Base-by-base conservation (phyloP, 1,284 basidiomycete genomes). In the Vanrija sp. region DNA sequence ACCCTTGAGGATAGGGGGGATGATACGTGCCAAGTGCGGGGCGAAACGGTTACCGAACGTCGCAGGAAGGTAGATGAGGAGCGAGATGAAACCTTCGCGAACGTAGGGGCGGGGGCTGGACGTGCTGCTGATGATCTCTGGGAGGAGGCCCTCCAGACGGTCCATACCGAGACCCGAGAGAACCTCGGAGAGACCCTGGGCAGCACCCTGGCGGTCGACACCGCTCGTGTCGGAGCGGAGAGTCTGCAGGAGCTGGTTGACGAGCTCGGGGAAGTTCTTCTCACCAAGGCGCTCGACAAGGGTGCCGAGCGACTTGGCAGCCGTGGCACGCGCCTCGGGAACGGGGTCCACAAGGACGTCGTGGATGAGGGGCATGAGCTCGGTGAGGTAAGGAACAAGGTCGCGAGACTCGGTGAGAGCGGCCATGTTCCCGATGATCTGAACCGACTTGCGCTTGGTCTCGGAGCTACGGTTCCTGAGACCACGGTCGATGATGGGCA, bases 1-100 rank as follows among this genome's bases (percentile, higher is more conserved):
- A 67, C 96, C 96, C 55, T 85, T 86, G 47, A 98, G 82, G 66
- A 98, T 96, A 0, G 95, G 96, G 9, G 88, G 81, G 50, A 98
- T 91, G 69, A 98, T 96, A 73, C 93, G 90, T 7, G 91, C 89
- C 16, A 98, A 80, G 75, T 98, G 94, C 5, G 94, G 95, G 58
- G 93, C 86, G 83, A 99, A 99, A 48, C 95, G 87, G 54, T 78
- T 75, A 21, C 96, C 96, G 66, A 98, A 99, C 0, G 95, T 98
- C 3, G 93, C 88, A 1, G 96, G 96, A 10, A 99, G 80, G 79
- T 89, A 99, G 34, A 99, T 93, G 48, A 99, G 85, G 23, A 99
- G 80, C 3, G 94, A 97, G 84, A 99, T 98, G 80, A 98, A 97
- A 23, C 96, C 96, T 81, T 98, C 96, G 50, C 94, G 85, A 40